Percentiles rank a stretch among this genome's conserved stretches.
Evolutionary conservation across 345 rosid genomes (phyloP).

Genomic region (Lepidium aucheri): DNA sequence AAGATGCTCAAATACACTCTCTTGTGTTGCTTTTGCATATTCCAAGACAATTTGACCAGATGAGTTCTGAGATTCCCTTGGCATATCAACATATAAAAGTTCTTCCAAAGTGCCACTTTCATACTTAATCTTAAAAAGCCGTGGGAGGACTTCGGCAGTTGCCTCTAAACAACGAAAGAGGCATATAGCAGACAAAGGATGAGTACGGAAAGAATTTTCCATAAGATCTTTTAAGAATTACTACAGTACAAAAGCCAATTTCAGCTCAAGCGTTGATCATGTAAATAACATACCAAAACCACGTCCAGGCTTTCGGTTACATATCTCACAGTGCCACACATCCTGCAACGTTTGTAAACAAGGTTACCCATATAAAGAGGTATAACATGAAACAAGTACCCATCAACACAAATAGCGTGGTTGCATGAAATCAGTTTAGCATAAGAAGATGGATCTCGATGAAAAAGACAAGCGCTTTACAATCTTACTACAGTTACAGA

Average conservation of each 20-base stretch:
- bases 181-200: not conserved
- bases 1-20: constrained; percentile 97
- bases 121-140: constrained; percentile 97
- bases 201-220: not conserved
- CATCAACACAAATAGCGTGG: not conserved
- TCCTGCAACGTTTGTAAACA: constrained; percentile 48
- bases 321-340: constrained; percentile 98
- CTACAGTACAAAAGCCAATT: not conserved
- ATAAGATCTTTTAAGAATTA: not conserved
- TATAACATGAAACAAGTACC: constrained; percentile 8
- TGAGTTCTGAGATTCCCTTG: constrained; percentile 77
- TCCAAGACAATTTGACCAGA: constrained; percentile 95
- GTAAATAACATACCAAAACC: constrained; percentile 72
- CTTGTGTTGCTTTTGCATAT: constrained; percentile 98
- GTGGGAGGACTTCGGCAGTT: constrained; percentile 92
- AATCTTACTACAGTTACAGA: not conserved
- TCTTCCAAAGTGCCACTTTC: constrained; percentile 98
- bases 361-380: constrained; percentile 1
- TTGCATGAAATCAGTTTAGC: not conserved
- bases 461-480: not conserved
- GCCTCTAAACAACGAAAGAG: constrained; percentile 57
- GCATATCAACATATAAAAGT: constrained; percentile 95
- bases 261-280: not conserved
- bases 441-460: not conserved
- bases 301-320: constrained; percentile 95